phyloP scores from a whole-genome alignment of 352 stramenopile genomes.

The Phytophthora hybrid region DNA sequence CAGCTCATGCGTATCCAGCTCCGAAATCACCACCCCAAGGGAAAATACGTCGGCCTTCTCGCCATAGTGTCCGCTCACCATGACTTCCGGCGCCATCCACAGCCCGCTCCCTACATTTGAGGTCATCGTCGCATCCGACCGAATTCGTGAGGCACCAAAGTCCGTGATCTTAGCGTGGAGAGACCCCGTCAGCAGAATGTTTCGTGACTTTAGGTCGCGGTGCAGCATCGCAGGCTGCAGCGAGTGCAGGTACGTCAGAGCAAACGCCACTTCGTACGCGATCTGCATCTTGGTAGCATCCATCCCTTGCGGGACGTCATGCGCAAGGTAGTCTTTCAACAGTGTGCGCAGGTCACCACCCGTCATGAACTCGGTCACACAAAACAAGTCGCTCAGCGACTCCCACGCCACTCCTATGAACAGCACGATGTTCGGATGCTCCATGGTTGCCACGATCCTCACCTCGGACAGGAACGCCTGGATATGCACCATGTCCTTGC shows the following conservation, averaged over 20 bases:
- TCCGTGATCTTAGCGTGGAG: constrained; percentile 61
- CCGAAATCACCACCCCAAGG: constrained; percentile 47
- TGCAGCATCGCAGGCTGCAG: constrained; percentile 45
- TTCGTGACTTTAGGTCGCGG: constrained; percentile 73
- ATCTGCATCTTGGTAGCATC: constrained; percentile 46
- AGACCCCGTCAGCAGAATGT: constrained; percentile 60
- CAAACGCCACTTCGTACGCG: constrained; percentile 42
- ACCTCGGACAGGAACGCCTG: constrained; percentile 55
- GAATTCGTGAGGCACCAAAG: constrained; percentile 50
- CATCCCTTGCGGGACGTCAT: constrained; percentile 33
- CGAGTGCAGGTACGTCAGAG: constrained; percentile 47
- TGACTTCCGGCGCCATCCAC: constrained; percentile 57
- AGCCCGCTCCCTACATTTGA: constrained; percentile 37
- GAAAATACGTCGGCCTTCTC: constrained; percentile 53
- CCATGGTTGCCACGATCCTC: constrained; percentile 48
- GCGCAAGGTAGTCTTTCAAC: constrained; percentile 35
- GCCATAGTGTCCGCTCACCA: constrained; percentile 39
- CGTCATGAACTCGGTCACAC: constrained; percentile 63
- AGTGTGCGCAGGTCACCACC: constrained; percentile 53
- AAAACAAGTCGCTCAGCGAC: constrained; percentile 53
- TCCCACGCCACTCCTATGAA: constrained; percentile 71
- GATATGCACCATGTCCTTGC: constrained; percentile 52
- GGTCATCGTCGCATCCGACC: constrained; percentile 42
- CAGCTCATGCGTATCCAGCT: constrained; percentile 42
- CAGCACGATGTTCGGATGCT: constrained; percentile 59